Conservation (phyloP, 2,329 filamentous ascomycete species). For the Botrytis galanthina region DNA sequence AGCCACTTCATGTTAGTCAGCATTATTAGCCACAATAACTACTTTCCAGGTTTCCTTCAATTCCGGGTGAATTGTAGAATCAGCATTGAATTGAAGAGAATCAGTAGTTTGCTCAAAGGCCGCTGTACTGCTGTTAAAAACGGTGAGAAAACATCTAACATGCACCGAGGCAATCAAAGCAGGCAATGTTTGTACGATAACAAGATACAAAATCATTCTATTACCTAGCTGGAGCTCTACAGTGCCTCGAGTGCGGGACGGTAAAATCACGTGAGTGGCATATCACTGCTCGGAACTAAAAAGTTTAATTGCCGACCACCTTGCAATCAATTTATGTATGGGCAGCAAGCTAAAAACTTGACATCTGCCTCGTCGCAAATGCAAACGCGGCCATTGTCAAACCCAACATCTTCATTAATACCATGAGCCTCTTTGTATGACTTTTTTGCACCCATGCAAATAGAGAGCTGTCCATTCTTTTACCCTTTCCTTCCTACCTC, state of each 20-base stretch:
- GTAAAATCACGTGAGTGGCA: background rate
- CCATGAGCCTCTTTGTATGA: conserved; percentile 19
- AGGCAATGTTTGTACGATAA: background rate
- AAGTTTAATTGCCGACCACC: conserved; percentile 20
- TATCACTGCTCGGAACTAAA: conserved; percentile 4
- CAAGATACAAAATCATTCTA: background rate
- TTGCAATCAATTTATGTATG: conserved; percentile 6
- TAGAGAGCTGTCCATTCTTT: conserved; percentile 20
- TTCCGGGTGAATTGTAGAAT: background rate
- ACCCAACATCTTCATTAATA: conserved; percentile 3
- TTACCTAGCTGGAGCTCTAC: no score
- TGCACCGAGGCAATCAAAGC: background rate
- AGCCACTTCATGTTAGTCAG: background rate
- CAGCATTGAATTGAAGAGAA: background rate
- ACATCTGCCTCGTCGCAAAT: conserved; percentile 12
- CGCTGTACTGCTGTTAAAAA: background rate
- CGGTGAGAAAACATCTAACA: background rate
- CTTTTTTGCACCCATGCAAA: conserved; percentile 3
- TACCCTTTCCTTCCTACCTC: conserved; percentile 12
- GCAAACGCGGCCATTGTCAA: conserved; percentile 14
- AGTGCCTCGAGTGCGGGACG: background rate
- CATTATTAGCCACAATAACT: background rate
- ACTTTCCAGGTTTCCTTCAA: no score
- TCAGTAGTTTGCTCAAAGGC: background rate
- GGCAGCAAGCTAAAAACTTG: conserved; percentile 3